Evolutionary conservation across 148 eudicot species (phyloP).

Genomic region (Camellia granthamiana): DNA sequence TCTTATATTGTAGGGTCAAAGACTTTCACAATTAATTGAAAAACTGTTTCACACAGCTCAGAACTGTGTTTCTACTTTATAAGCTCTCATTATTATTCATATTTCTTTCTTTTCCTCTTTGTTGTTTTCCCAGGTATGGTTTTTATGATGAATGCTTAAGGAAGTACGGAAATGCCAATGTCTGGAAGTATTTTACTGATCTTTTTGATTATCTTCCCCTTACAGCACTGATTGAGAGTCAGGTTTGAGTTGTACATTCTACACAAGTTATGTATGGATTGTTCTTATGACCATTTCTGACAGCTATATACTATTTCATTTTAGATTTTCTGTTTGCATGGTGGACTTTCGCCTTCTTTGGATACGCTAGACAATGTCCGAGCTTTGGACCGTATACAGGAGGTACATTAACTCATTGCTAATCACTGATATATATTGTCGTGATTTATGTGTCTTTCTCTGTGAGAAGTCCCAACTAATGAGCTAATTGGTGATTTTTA

Average conservation of each 20-base stretch:
- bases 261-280: background rate
- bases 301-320: slow-evolving; percentile 10
- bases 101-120: background rate
- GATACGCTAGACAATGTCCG: slow-evolving; percentile 92
- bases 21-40: background rate
- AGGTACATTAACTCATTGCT: slow-evolving; percentile 43
- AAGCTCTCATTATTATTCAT: background rate
- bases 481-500: background rate
- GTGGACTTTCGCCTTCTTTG: slow-evolving; percentile 95
- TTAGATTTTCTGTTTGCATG: slow-evolving; percentile 92
- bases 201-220: slow-evolving; percentile 94
- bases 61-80: background rate
- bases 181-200: slow-evolving; percentile 96
- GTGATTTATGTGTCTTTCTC: background rate
- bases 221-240: slow-evolving; percentile 97
- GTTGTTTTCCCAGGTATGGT: slow-evolving; percentile 61
- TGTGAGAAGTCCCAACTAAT: background rate
- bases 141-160: slow-evolving; percentile 97
- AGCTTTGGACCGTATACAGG: slow-evolving; percentile 93
- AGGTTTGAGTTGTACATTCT: slow-evolving; percentile 47
- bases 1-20: background rate
- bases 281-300: slow-evolving; percentile 4
- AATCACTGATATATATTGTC: background rate
- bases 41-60: background rate
- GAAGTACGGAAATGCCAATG: slow-evolving; percentile 97